Evolutionary conservation across 2,329 filamentous ascomycete species (phyloP).

Genomic region (Cucurbitaria berberidis): DNA sequence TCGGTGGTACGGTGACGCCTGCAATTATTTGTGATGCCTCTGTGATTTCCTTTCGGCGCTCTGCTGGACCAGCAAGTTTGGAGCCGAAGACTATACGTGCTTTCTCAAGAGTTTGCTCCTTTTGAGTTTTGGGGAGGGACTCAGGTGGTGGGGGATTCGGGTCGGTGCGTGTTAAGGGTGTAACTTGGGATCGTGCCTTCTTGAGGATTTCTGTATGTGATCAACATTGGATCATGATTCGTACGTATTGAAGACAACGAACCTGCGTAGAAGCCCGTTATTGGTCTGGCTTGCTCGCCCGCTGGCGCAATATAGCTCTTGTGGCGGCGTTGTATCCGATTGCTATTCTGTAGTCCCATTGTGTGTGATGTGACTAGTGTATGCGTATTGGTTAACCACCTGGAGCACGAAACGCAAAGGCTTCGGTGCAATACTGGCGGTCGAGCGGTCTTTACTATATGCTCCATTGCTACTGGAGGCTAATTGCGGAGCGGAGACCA

Average conservation of each 20-base stretch:
- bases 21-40: slow-evolving; percentile 70
- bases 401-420: slow-evolving; percentile 35
- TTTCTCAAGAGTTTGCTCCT: slow-evolving; percentile 62
- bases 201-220: slow-evolving; percentile 47
- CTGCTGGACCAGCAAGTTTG: slow-evolving; percentile 73
- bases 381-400: slow-evolving; percentile 18
- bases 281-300: slow-evolving; percentile 47
- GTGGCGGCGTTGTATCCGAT: slow-evolving; percentile 44
- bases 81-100: slow-evolving; percentile 82
- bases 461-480: slow-evolving; percentile 15
- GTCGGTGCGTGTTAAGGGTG: slow-evolving; percentile 41
- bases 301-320: slow-evolving; percentile 45
- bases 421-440: slow-evolving; percentile 27
- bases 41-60: slow-evolving; percentile 67
- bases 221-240: slow-evolving; percentile 6
- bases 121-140: slow-evolving; percentile 53
- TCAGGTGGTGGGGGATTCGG: slow-evolving; percentile 43
- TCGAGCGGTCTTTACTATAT: slow-evolving; percentile 17
- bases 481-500: neutral
- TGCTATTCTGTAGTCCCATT: slow-evolving; percentile 41
- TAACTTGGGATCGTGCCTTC: slow-evolving; percentile 32
- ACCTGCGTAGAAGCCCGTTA: slow-evolving; percentile 50
- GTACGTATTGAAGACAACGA: neutral
- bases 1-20: slow-evolving; percentile 81
- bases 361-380: slow-evolving; percentile 4